These are phyloP conservation scores for Porodaedalea pini DNA, from an alignment of 1,284 basidiomycete genomes.

Conservation along the genomic window DNA sequence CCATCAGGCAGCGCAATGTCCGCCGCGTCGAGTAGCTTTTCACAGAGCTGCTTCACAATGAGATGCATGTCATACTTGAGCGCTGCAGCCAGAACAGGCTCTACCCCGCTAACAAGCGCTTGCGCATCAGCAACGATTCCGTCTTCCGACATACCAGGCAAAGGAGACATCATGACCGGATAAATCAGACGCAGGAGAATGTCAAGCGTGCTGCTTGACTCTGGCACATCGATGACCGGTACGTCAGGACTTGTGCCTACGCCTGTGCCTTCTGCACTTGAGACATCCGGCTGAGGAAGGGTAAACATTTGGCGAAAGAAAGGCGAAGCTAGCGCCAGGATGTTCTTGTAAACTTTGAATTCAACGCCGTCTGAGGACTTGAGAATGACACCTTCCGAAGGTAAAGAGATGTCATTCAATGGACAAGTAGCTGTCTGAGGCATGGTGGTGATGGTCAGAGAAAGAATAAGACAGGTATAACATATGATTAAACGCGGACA, in stretches of 20 bases:
- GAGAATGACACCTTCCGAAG: constrained; percentile 21
- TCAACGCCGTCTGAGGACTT: constrained; percentile 22
- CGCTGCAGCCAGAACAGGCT: constrained; percentile 32
- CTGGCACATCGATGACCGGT: constrained; percentile 54
- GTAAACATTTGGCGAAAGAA: constrained; percentile 29
- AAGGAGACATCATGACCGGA: constrained; percentile 32
- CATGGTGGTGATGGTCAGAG: too few relatives aligned
- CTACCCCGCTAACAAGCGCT: constrained; percentile 1
- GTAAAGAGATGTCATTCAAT: constrained; percentile 7
- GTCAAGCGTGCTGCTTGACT: constrained; percentile 42
- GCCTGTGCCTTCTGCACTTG: neutral
- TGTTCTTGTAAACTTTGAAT: constrained; percentile 26
- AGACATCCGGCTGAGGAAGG: constrained; percentile 22
- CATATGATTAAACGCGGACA: too few relatives aligned
- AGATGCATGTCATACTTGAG: constrained; percentile 37
- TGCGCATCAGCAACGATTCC: constrained; percentile 1
- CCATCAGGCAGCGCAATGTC: constrained; percentile 32
- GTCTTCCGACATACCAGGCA: neutral
- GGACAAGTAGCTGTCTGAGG: neutral
- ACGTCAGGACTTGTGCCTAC: neutral
- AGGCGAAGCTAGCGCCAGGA: constrained; percentile 26
- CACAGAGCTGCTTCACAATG: constrained; percentile 39
- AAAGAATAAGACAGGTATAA: too few relatives aligned
- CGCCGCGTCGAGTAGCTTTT: constrained; percentile 43
- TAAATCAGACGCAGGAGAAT: constrained; percentile 52